Base-by-base conservation (phyloP, 179 eudicot species). In the Spergularia azorica region DNA sequence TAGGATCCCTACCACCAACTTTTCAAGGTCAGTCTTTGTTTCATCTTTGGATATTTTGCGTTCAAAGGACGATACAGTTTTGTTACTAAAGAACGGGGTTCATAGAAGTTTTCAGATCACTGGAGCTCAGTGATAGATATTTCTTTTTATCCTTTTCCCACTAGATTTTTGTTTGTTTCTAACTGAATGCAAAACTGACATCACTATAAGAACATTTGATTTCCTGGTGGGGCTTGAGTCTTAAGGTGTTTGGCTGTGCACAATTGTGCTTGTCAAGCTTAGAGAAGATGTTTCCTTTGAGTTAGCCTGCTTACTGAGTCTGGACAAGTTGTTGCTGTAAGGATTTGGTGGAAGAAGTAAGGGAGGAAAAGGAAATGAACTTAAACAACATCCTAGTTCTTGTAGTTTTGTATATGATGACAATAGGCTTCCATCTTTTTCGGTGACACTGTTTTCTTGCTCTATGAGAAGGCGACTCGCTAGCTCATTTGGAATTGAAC, bases 1-100 rank as follows among this genome's bases (percentile, higher is more conserved):
- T 92, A 63, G 97, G 97, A 72, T 76, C 91, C 60, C 76, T 92
- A 14, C 95, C 97, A 21, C 97, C 93, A 18, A 92, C 95, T 56
- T 87, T 90, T 67, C 97, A 90, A 85, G 95, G 97, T 92, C 20
- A 77, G 79, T 70, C 56, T 46, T 20, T 41, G 3, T 7, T 63
- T 11, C 20, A 16, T 56, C 50, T 52, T 70, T 50, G 39, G 20
- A 17, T 56, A 17, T 36, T 32, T 18, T 67, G 36, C 20, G 56
- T 56, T 58, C 59, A 41, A 57, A 16, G 57, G 20, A 46, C n/a
- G 20, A 75, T 4, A 9, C 11, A 4, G 36, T 26, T 64, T 56
- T 70, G 75, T 54, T 62, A 55, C 64, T 48, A 41, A 17, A 51
- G 32, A 68, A 12, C 12, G 2, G 12, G 26, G 4, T 18, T 43